These are phyloP conservation scores for Chlorella sp. DNA, from an alignment of 139 green algal species.

Conservation along the genomic window DNA sequence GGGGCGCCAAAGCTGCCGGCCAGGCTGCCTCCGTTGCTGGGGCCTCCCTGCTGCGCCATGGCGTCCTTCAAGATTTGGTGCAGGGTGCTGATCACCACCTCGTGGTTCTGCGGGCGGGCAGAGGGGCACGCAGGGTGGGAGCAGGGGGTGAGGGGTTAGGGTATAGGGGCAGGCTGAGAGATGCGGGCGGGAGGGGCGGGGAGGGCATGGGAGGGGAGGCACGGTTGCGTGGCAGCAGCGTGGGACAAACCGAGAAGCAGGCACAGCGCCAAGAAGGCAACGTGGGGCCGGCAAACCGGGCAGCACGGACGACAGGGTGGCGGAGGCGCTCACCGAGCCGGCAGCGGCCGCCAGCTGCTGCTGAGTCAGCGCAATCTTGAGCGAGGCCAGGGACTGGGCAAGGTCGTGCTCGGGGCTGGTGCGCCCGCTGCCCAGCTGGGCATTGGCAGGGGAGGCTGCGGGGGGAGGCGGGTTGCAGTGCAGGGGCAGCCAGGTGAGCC, in stretches of 20 bases:
- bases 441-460: too few species aligned
- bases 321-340: constrained; percentile 28
- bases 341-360: constrained; percentile 40
- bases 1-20: background rate
- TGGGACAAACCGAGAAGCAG: background rate
- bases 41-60: constrained; percentile 28
- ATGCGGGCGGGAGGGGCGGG: background rate
- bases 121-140: background rate
- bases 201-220: background rate
- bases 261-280: background rate
- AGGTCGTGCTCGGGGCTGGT: constrained; percentile 25
- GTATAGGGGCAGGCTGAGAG: background rate
- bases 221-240: background rate
- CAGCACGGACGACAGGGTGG: background rate
- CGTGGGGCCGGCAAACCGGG: background rate
- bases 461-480: background rate
- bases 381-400: constrained; percentile 39
- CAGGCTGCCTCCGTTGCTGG: background rate
- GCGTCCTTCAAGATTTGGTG: constrained; percentile 47
- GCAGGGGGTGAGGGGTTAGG: too few species aligned
- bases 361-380: constrained; percentile 49
- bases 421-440: background rate
- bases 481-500: too few species aligned
- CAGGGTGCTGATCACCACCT: constrained; percentile 47
- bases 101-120: constrained; percentile 30